Conservation (phyloP, 2,329 filamentous ascomycete species). For the Cytospora chrysosperma region DNA sequence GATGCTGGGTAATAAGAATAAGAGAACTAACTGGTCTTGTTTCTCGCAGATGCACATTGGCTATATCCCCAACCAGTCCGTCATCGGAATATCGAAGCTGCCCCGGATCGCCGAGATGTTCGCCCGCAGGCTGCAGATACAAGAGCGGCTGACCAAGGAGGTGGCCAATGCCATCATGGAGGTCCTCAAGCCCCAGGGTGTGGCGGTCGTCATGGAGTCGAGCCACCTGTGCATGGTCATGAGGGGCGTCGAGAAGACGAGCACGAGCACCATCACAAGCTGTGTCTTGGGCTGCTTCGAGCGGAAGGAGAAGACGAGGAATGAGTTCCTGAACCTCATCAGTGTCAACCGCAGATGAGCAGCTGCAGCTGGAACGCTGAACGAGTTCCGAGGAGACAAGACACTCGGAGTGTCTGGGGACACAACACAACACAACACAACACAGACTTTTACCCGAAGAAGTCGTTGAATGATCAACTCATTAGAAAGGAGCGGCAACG, state of each 20-base stretch:
- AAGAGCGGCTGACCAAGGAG: slow-evolving; percentile 94
- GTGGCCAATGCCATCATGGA: slow-evolving; percentile 93
- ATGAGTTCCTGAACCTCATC: slow-evolving; percentile 87
- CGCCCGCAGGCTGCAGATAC: slow-evolving; percentile 86
- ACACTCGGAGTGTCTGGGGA: not conserved
- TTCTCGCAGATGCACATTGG: slow-evolving; percentile 87
- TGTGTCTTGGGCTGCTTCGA: slow-evolving; percentile 98
- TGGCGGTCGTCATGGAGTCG: slow-evolving; percentile 96
- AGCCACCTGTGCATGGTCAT: slow-evolving; percentile 98
- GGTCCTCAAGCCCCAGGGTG: slow-evolving; percentile 87
- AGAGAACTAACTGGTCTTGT: not conserved
- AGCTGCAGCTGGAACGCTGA: not conserved
- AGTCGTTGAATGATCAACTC: slow-evolving; percentile 24
- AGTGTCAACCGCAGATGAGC: slow-evolving; percentile 52
- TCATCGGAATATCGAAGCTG: slow-evolving; percentile 93
- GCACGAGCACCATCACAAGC: slow-evolving; percentile 85
- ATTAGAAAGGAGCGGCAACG: slow-evolving; percentile 23
- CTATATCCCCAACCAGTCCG: slow-evolving; percentile 88
- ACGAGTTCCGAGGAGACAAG: not conserved
- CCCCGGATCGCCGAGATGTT: slow-evolving; percentile 98
- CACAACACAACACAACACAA: no score
- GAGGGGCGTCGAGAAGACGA: slow-evolving; percentile 94
- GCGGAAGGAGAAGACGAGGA: slow-evolving; percentile 86
- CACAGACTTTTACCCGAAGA: no score
- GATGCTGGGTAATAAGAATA: no score